Evolutionary conservation across 148 eudicot species (phyloP).

Genomic region (Pouteria glomerata): DNA sequence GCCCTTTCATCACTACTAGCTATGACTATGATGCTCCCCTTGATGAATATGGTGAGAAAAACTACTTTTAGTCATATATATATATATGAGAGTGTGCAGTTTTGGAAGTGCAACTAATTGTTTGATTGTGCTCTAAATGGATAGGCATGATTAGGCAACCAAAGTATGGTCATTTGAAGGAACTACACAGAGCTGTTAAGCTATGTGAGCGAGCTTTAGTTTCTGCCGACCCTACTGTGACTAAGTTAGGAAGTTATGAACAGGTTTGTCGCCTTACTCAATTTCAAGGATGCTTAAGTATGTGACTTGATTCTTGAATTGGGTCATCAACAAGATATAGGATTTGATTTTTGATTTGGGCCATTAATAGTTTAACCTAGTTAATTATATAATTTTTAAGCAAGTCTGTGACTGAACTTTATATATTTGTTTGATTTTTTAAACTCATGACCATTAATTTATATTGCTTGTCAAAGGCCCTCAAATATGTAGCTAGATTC

Average conservation of each 20-base stretch:
- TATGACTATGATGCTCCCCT: slow-evolving; percentile 97
- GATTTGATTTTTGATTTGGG: no score
- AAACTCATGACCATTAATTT: no score
- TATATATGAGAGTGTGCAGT: background rate
- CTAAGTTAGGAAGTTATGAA: slow-evolving; percentile 35
- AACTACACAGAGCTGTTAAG: slow-evolving; percentile 81
- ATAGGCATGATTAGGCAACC: slow-evolving; percentile 86
- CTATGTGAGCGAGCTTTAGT: slow-evolving; percentile 66
- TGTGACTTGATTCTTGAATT: no score
- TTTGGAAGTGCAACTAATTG: background rate
- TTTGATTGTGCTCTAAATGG: background rate
- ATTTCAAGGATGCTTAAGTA: background rate
- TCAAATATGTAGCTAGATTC: no score
- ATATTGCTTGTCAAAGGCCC: no score
- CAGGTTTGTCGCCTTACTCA: slow-evolving; percentile 25
- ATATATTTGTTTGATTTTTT: no score
- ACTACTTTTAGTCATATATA: background rate
- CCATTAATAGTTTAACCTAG: no score
- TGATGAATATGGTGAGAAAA: slow-evolving; percentile 81
- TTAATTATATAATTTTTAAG: no score
- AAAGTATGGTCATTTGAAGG: slow-evolving; percentile 81
- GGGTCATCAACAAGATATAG: no score
- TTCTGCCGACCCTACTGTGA: slow-evolving; percentile 64
- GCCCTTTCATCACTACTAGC: slow-evolving; percentile 95
- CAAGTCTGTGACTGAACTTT: no score